These are phyloP conservation scores for Spencermartinsiella europaea DNA, from an alignment of 805 yeast genomes.

Conservation along the genomic window DNA sequence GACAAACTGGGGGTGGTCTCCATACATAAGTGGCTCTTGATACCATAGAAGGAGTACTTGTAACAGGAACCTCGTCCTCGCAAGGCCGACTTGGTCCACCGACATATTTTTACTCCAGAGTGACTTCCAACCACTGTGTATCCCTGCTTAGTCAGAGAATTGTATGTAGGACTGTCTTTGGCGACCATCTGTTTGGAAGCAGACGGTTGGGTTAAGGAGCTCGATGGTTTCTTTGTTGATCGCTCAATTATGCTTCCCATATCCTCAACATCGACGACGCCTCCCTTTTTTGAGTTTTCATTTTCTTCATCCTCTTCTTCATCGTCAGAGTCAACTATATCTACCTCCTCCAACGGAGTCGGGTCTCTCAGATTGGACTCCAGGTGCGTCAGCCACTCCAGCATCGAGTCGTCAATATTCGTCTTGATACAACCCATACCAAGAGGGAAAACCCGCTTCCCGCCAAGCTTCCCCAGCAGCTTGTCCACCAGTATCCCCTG, in stretches of 20 bases:
- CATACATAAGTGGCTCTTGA: constrained; percentile 87
- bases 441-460: constrained; percentile 72
- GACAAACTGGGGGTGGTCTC: constrained; percentile 92
- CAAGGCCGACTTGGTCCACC: constrained; percentile 94
- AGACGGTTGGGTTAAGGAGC: constrained; percentile 22
- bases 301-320: constrained; percentile 37
- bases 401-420: constrained; percentile 45
- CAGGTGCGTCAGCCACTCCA: constrained; percentile 63
- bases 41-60: constrained; percentile 88
- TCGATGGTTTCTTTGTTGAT: constrained; percentile 18
- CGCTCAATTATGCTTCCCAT: constrained; percentile 57
- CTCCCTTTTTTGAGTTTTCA: constrained; percentile 26
- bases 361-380: constrained; percentile 58
- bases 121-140: constrained; percentile 90
- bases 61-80: constrained; percentile 94
- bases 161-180: constrained; percentile 80
- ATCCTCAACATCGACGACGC: constrained; percentile 81
- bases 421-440: constrained; percentile 80
- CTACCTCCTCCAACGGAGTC: constrained; percentile 56
- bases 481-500: constrained; percentile 74
- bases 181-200: constrained; percentile 80
- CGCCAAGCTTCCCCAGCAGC: constrained; percentile 79
- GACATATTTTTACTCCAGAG: constrained; percentile 89
- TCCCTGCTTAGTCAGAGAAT: constrained; percentile 86
- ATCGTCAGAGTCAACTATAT: constrained; percentile 53